phyloP scores from a whole-genome alignment of 2,329 filamentous ascomycete species.

The Sclerotinia glacialis region DNA sequence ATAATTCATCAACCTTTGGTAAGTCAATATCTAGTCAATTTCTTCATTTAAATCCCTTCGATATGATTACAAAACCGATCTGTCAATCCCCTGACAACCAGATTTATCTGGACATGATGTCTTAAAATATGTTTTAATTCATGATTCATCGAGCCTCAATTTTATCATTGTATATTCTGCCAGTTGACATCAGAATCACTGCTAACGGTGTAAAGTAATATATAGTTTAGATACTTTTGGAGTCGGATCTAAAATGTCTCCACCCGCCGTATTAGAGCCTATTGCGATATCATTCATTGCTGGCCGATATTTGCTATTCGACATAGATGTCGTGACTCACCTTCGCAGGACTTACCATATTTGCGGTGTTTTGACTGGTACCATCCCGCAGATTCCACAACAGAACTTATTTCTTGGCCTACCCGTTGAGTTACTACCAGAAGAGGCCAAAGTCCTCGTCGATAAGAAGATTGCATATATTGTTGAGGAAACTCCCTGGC shows the following conservation, averaged over 20 bases:
- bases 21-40: neutral
- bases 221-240: neutral
- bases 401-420: slow-evolving; percentile 92
- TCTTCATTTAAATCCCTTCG: slow-evolving; percentile 26
- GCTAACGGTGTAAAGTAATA: slow-evolving; percentile 8
- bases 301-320: slow-evolving; percentile 84
- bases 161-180: neutral
- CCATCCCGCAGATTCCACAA: slow-evolving; percentile 85
- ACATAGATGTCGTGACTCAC: slow-evolving; percentile 73
- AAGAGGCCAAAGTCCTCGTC: slow-evolving; percentile 81
- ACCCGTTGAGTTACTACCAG: slow-evolving; percentile 83
- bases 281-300: slow-evolving; percentile 79
- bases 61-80: slow-evolving; percentile 69
- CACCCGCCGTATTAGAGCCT: slow-evolving; percentile 45
- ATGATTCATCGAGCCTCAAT: slow-evolving; percentile 44
- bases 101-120: slow-evolving; percentile 44
- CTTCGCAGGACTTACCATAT: slow-evolving; percentile 79
- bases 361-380: slow-evolving; percentile 81
- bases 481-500: slow-evolving; percentile 73
- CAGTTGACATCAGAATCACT: neutral
- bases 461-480: slow-evolving; percentile 74
- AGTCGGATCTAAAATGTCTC: slow-evolving; percentile 9
- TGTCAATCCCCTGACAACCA: slow-evolving; percentile 78
- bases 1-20: slow-evolving; percentile 7
- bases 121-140: slow-evolving; percentile 51